These are phyloP conservation scores for Taphrina flavorubra DNA, from an alignment of 1,139 yeast genomes.

Conservation along the genomic window DNA sequence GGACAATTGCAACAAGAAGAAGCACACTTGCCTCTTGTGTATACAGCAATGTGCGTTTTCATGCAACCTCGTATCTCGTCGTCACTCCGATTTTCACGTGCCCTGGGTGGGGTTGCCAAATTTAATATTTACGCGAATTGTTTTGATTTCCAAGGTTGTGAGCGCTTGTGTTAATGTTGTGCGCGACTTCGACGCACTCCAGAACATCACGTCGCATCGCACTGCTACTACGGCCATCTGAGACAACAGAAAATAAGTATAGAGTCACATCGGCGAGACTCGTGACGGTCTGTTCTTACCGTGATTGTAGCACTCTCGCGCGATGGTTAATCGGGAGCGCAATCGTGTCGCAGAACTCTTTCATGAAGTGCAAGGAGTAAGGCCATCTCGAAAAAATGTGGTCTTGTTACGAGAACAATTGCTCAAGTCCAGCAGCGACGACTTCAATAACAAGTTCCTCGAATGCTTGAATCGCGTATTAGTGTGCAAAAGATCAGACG, in stretches of 20 bases:
- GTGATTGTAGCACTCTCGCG: too few relatives aligned
- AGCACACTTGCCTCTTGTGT: too few relatives aligned
- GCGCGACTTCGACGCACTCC: too few relatives aligned
- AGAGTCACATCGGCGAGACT: too few relatives aligned
- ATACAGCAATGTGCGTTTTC: too few relatives aligned
- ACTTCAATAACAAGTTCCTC: constrained; percentile 23
- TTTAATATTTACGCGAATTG: background rate
- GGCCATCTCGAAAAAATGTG: constrained; percentile 34
- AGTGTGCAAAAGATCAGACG: constrained; percentile 71
- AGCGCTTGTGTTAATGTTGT: too few relatives aligned
- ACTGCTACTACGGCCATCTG: too few relatives aligned
- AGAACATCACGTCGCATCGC: too few relatives aligned
- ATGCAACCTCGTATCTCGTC: background rate
- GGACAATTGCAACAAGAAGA: too few relatives aligned
- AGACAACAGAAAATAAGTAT: too few relatives aligned
- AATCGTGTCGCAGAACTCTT: constrained; percentile 25
- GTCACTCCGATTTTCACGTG: background rate
- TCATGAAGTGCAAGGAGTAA: constrained; percentile 21
- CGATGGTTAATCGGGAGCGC: constrained; percentile 8
- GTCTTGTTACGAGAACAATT: constrained; percentile 28
- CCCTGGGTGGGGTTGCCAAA: background rate
- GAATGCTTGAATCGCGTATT: constrained; percentile 56
- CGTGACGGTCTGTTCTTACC: too few relatives aligned
- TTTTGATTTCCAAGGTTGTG: constrained; percentile 5
- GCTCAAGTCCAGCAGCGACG: constrained; percentile 3